These are phyloP conservation scores for Euphrasia arctica DNA, from an alignment of 305 asterid genomes.

Conservation along the genomic window DNA sequence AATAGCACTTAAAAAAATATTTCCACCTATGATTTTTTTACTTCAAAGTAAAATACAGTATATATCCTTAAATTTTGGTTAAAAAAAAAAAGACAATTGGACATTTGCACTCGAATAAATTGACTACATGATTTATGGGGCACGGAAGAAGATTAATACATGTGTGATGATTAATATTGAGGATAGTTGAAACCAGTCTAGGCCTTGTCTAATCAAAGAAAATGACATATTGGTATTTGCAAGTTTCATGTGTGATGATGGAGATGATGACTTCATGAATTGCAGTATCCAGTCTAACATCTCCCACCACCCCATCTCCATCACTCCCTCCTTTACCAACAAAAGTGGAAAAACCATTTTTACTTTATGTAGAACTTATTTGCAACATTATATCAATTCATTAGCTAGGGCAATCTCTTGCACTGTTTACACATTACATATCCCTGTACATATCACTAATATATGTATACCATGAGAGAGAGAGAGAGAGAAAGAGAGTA, in stretches of 20 bases:
- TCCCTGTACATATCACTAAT: slow-evolving; percentile 21
- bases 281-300: slow-evolving; percentile 38
- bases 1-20: no score
- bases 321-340: slow-evolving; percentile 36
- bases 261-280: slow-evolving; percentile 40
- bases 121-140: no score
- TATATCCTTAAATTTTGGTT: no score
- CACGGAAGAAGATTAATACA: no score
- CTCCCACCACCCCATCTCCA: slow-evolving; percentile 37
- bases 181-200: no score
- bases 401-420: slow-evolving; percentile 30
- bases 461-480: slow-evolving; percentile 4
- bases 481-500: slow-evolving; percentile 24
- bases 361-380: neutral
- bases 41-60: no score
- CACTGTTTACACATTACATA: neutral
- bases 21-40: no score
- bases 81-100: no score
- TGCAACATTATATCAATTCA: slow-evolving; percentile 3
- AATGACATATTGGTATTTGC: slow-evolving; percentile 24
- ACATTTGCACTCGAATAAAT: no score
- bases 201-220: slow-evolving; percentile 12
- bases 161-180: no score
- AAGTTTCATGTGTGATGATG: slow-evolving; percentile 36
- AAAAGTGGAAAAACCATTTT: slow-evolving; percentile 33